Evolutionary conservation across 306 rosid genomes (phyloP).

Genomic region (Cucumis sativus): DNA sequence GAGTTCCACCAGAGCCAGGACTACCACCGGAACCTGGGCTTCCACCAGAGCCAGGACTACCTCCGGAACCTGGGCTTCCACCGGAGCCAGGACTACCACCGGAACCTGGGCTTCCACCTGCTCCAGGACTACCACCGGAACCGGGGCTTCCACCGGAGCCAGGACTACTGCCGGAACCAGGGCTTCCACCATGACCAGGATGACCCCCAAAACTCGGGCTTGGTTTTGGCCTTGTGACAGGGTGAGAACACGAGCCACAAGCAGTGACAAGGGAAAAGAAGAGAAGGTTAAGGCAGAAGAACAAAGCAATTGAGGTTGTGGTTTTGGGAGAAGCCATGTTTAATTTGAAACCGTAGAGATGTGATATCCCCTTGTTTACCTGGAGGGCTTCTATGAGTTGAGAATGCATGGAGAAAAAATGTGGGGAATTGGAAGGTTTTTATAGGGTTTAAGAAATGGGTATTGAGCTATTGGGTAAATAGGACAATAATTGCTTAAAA

Average conservation of each 20-base stretch:
- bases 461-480: not conserved
- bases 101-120: not conserved
- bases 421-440: constrained; percentile 6
- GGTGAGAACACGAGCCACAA: constrained; percentile 31
- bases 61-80: not conserved
- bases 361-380: not conserved
- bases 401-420: not conserved
- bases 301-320: constrained; percentile 43
- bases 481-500: not conserved
- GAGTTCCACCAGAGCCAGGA: not conserved
- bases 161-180: not conserved
- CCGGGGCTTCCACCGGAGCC: not conserved
- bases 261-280: constrained; percentile 51
- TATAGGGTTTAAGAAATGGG: constrained; percentile 18
- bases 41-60: not conserved
- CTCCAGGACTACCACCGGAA: not conserved
- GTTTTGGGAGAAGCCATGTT: constrained; percentile 55
- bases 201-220: not conserved
- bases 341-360: not conserved
- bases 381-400: not conserved
- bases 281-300: constrained; percentile 52
- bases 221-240: constrained; percentile 5
- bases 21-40: not conserved
- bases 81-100: not conserved
- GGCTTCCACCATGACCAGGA: not conserved